phyloP scores from a whole-genome alignment of 1,139 yeast genomes.

The Suzukiozyma palmioleophila region DNA sequence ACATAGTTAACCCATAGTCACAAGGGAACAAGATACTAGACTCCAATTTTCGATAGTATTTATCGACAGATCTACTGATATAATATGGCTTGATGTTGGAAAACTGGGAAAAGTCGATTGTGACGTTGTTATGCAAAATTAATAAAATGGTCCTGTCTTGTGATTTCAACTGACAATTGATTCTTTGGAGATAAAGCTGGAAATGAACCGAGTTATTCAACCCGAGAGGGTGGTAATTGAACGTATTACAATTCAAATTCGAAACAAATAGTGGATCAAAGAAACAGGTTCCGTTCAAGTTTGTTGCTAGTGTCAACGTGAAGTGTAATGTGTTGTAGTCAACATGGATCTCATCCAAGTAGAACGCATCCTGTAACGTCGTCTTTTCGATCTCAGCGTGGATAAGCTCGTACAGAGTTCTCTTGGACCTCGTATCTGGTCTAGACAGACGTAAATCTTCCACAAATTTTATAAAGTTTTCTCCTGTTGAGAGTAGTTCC shows the following conservation, averaged over 20 bases:
- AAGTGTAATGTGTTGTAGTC: neutral
- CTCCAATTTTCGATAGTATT: constrained; percentile 8
- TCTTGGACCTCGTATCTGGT: neutral
- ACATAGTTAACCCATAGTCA: constrained; percentile 19
- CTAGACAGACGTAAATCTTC: neutral
- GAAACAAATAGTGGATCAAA: constrained; percentile 15
- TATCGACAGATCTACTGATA: constrained; percentile 15
- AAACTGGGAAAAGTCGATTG: constrained; percentile 6
- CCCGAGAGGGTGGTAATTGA: constrained; percentile 11
- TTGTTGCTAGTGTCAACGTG: constrained; percentile 11
- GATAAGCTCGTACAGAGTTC: neutral
- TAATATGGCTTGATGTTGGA: constrained; percentile 16
- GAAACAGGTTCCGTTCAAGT: constrained; percentile 14
- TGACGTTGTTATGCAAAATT: constrained; percentile 8
- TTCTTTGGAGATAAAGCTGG: constrained; percentile 7
- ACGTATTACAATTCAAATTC: neutral
- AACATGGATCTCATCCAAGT: constrained; percentile 9
- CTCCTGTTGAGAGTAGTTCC: neutral
- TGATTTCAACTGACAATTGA: constrained; percentile 10
- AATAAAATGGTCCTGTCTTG: constrained; percentile 8
- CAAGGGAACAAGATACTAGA: constrained; percentile 14
- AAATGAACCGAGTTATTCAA: constrained; percentile 11
- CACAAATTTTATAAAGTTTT: neutral
- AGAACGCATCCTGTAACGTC: constrained; percentile 6
- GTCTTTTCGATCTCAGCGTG: neutral